Evolutionary conservation across 768 basidiomycete genomes (phyloP).

Genomic region (Naematelia encephala): DNA sequence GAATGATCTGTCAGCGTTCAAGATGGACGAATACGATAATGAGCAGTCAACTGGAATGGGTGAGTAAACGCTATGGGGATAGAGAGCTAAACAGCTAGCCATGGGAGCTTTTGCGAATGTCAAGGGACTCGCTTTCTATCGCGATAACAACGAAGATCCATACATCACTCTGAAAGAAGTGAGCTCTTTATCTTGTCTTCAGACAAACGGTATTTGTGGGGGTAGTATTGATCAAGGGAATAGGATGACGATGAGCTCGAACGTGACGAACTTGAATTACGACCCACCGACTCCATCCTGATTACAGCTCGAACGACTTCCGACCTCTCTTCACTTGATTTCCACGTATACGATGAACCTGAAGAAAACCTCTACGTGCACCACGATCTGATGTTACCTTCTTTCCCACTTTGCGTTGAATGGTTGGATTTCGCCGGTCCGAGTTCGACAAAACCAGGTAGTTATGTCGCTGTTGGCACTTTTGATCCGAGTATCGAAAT

Average conservation of each 20-base stretch:
- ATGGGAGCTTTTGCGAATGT: slow-evolving; percentile 86
- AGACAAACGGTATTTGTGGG: slow-evolving; percentile 1
- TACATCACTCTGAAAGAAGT: slow-evolving; percentile 96
- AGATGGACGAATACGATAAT: slow-evolving; percentile 87
- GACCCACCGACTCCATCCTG: slow-evolving; percentile 87
- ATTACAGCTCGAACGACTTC: slow-evolving; percentile 93
- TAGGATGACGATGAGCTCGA: slow-evolving; percentile 65
- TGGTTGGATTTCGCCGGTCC: slow-evolving; percentile 85
- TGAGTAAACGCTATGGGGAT: slow-evolving; percentile 25
- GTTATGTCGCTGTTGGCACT: slow-evolving; percentile 93
- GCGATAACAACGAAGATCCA: slow-evolving; percentile 88
- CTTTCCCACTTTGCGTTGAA: slow-evolving; percentile 96
- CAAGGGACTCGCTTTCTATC: slow-evolving; percentile 88
- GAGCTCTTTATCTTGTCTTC: slow-evolving; percentile 30
- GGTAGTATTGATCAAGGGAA: too few relatives aligned
- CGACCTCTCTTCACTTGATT: slow-evolving; percentile 90
- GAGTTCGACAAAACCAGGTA: slow-evolving; percentile 58
- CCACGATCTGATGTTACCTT: slow-evolving; percentile 96
- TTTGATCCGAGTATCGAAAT: slow-evolving; percentile 98
- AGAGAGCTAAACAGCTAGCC: slow-evolving; percentile 30
- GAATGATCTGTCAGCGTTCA: slow-evolving; percentile 79
- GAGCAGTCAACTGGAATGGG: slow-evolving; percentile 57
- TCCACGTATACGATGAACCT: slow-evolving; percentile 88
- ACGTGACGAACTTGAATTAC: slow-evolving; percentile 80
- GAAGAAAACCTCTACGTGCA: slow-evolving; percentile 78